A percentile compares a stretch with the other conserved stretches of the same genome.
phyloP scores from a whole-genome alignment of 805 yeast genomes.

The Wickerhamomyces strasburgensis region DNA sequence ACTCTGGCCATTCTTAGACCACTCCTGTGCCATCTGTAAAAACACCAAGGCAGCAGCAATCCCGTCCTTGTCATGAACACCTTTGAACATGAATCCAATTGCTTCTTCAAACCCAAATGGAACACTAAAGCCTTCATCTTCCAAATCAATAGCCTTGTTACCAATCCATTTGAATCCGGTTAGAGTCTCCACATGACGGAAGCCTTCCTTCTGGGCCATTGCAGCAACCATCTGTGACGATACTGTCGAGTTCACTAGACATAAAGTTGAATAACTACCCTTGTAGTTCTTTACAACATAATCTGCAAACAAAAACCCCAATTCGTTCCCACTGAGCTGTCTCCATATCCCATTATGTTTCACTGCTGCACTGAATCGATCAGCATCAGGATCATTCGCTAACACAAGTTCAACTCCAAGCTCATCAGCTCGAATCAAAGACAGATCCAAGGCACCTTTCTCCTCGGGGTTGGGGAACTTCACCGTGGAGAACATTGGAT shows the following conservation, averaged over 20 bases:
- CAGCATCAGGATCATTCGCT: constrained; percentile 98
- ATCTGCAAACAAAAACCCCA: constrained; percentile 80
- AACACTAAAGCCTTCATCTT: constrained; percentile 55
- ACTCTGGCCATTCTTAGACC: constrained; percentile 37
- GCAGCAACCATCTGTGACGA: constrained; percentile 76
- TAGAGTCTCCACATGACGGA: constrained; percentile 70
- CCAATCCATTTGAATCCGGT: constrained; percentile 99
- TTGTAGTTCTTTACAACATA: constrained; percentile 35
- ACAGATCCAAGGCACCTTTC: constrained; percentile 78
- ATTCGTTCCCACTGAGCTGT: constrained; percentile 87
- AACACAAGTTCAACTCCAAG: constrained; percentile 48
- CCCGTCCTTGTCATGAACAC: constrained; percentile 91
- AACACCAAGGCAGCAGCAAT: constrained; percentile 74
- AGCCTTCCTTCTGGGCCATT: constrained; percentile 60
- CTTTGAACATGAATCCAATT: constrained; percentile 85
- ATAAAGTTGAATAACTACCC: constrained; percentile 33
- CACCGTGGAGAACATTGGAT: constrained; percentile 84
- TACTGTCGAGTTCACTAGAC: constrained; percentile 82
- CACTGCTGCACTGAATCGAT: constrained; percentile 80
- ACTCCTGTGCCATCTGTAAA: constrained; percentile 56
- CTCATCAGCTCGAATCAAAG: constrained; percentile 56
- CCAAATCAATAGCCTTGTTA: constrained; percentile 73
- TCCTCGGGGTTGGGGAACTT: constrained; percentile 95
- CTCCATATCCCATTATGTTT: constrained; percentile 49
- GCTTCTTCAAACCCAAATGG: constrained; percentile 97